These are phyloP conservation scores for Taiozyma sp. DNA, from an alignment of 1,139 yeast genomes.

Conservation along the genomic window DNA sequence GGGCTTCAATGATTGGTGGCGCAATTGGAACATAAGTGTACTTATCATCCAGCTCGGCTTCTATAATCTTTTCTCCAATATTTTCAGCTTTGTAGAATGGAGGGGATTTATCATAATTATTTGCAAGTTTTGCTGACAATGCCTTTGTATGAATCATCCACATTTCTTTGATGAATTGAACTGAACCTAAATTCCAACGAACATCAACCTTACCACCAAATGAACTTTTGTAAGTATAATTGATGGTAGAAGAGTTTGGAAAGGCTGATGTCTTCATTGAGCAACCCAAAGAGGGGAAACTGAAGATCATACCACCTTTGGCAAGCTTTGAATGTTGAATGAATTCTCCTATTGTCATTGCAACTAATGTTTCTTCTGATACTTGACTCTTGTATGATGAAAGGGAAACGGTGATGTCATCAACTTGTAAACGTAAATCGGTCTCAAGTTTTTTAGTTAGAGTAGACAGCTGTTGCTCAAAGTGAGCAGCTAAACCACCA, in stretches of 20 bases:
- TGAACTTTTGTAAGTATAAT: conserved; percentile 61
- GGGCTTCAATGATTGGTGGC: conserved; percentile 83
- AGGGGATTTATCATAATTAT: conserved; percentile 18
- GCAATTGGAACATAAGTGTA: conserved; percentile 61
- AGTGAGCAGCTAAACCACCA: conserved; percentile 55
- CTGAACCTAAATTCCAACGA: conserved; percentile 90
- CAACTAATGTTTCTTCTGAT: conserved; percentile 42
- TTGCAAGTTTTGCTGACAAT: conserved; percentile 44
- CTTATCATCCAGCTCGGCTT: conserved; percentile 57
- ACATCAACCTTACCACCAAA: conserved; percentile 91
- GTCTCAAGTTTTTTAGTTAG: conserved; percentile 42
- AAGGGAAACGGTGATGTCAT: conserved; percentile 61
- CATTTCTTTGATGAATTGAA: conserved; percentile 90
- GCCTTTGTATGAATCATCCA: conserved; percentile 72
- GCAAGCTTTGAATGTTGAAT: conserved; percentile 53
- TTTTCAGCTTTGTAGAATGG: conserved; percentile 31
- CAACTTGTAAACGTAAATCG: conserved; percentile 42
- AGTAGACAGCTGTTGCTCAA: conserved; percentile 45
- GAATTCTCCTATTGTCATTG: conserved; percentile 50
- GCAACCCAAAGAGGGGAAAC: conserved; percentile 71
- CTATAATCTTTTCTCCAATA: conserved; percentile 55
- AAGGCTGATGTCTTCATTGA: conserved; percentile 74
- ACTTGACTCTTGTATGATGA: conserved; percentile 45
- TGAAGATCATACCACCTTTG: conserved; percentile 74
- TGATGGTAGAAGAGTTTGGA: conserved; percentile 43